Base-by-base conservation (phyloP, 2,329 filamentous ascomycete genomes). In the Pseudogymnoascus sp. region DNA sequence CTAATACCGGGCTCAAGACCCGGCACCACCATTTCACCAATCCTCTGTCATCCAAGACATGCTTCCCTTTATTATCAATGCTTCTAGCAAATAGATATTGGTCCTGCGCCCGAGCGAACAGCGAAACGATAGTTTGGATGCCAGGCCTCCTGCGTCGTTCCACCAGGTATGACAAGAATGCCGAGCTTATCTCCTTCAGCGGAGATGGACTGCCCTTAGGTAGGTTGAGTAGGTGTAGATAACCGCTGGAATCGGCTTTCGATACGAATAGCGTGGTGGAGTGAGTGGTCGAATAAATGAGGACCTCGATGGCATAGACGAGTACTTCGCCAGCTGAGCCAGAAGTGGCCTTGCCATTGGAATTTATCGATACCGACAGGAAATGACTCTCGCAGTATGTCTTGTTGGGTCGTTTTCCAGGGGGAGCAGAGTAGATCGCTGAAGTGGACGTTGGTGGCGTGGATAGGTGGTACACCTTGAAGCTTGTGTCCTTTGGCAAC, bases 71-170 rank as follows among this genome's bases (percentile, higher is more conserved):
- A 71, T 97, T 93, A 63, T 96, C 87, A 38, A 91, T 84, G 69
- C 93, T 97, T 0, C 91, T 91, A 0, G 94, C 92, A 71, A 97
- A 99, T 12, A 99, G 81, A 68, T 99, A 99, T 70, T 97, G 94
- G 59, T 88, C 86, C 71, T 97, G 94, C 0, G 94, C 86, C 63
- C 94, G 83, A 0, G 94, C 95, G 71, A 99, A 99, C 3, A 99
- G 81, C 60, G 91, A 97, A 28, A 99, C 79, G 11, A 96, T 83
- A 37, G 90, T 81, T 67, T 86, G 86, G 57, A 85, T 82, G 50
- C 81, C 82, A 30, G 79, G 78, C 41, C 89, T 81, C 64, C 84
- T 81, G 57, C 87, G 81, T 58, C 84, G 79, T 47, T 84, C 81
- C 25, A 94, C 80, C 0, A 99, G 79, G 74, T 89, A 89, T 9